These are phyloP conservation scores for Candolleomyces efflorescens DNA, from an alignment of 768 basidiomycete genomes.

Conservation along the genomic window DNA sequence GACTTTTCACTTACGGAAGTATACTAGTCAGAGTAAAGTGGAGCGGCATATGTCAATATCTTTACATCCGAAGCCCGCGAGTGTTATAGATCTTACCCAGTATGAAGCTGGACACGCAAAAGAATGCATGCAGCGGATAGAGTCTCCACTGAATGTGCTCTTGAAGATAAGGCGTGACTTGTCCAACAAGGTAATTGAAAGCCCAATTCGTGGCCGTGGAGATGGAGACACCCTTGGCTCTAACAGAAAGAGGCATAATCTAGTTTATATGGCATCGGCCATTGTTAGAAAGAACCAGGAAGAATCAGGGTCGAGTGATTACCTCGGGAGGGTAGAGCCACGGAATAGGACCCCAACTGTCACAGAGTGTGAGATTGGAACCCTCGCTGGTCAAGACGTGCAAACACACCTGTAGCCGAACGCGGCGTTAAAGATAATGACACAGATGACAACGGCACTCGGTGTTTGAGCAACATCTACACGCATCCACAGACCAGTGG, in stretches of 20 bases:
- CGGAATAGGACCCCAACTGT: conserved; percentile 82
- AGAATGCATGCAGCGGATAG: conserved; percentile 95
- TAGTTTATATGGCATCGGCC: conserved; percentile 20
- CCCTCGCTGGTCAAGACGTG: neutral
- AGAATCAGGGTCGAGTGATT: conserved; percentile 6
- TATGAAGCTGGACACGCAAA: conserved; percentile 83
- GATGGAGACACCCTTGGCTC: conserved; percentile 93
- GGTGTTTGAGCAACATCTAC: conserved; percentile 84
- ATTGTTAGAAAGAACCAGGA: neutral
- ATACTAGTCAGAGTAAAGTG: conserved; percentile 39
- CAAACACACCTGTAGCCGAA: conserved; percentile 74
- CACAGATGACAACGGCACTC: conserved; percentile 80
- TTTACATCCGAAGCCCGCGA: too few relatives aligned
- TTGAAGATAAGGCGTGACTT: conserved; percentile 82
- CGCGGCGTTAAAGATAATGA: conserved; percentile 90
- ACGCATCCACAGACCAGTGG: conserved; percentile 93
- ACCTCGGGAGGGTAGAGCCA: conserved; percentile 90
- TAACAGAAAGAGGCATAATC: conserved; percentile 87
- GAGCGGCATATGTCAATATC: neutral
- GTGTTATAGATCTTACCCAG: conserved; percentile 40
- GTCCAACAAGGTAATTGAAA: conserved; percentile 91
- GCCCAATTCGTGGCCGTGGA: conserved; percentile 88
- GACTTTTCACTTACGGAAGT: conserved; percentile 55
- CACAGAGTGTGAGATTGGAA: conserved; percentile 1
- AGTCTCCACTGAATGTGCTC: conserved; percentile 86